phyloP scores from a whole-genome alignment of 805 yeast genomes.

The Nematodospora valgi region DNA sequence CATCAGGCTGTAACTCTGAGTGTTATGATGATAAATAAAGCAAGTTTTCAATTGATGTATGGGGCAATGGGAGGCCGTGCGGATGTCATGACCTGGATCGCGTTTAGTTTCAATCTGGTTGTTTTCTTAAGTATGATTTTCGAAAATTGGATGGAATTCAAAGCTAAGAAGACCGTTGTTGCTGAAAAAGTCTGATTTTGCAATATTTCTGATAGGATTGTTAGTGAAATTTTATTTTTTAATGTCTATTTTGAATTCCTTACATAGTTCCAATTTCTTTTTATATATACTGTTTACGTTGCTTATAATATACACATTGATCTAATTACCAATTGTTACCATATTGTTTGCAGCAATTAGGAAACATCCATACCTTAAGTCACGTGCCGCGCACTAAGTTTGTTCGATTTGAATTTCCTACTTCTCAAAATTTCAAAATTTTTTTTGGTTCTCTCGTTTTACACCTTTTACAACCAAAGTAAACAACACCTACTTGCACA shows the following conservation, averaged over 20 bases:
- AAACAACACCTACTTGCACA: background rate
- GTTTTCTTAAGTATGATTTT: slow-evolving; percentile 36
- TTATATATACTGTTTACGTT: too few relatives aligned
- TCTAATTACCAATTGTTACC: background rate
- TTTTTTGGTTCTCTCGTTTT: too few relatives aligned
- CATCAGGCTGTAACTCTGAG: slow-evolving; percentile 54
- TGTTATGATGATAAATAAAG: slow-evolving; percentile 38
- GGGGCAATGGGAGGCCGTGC: slow-evolving; percentile 50
- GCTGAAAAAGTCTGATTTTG: slow-evolving; percentile 4
- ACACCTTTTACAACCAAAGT: slow-evolving; percentile 3
- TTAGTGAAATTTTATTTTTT: too few relatives aligned
- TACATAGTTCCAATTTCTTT: too few relatives aligned
- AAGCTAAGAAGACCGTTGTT: background rate
- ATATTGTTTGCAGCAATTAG: too few relatives aligned
- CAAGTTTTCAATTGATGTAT: slow-evolving; percentile 48
- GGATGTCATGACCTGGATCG: slow-evolving; percentile 57
- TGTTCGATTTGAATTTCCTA: slow-evolving; percentile 17
- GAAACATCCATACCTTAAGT: background rate
- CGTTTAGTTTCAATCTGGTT: slow-evolving; percentile 47
- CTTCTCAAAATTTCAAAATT: slow-evolving; percentile 13
- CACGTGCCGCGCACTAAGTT: slow-evolving; percentile 13
- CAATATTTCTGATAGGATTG: too few relatives aligned
- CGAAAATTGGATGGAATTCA: slow-evolving; percentile 13
- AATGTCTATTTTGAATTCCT: too few relatives aligned
- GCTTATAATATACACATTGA: background rate